Evolutionary conservation across 2,329 filamentous ascomycete genomes (phyloP), one percentile per base, ranked within the genome.

Genomic region (Arthrobotrys musiformis): DNA sequence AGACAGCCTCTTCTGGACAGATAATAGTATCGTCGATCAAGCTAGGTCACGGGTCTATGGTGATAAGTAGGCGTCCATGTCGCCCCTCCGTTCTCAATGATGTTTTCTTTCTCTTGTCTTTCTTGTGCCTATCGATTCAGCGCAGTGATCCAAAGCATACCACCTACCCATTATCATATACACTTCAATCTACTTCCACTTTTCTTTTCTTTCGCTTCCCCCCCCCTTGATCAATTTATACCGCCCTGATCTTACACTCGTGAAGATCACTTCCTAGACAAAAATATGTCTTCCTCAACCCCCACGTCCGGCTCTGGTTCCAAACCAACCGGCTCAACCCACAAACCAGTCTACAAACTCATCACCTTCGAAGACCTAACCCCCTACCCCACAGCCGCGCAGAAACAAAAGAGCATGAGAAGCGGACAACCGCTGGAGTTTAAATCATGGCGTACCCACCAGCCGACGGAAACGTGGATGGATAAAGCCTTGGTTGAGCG

Each of bases 291-390:
- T 22, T 56, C 50, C n/a, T 17, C 50, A 33, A 35, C 9, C n/a
- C 50, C 30, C n/a, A 4, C 35, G 6, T 40, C 35, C 2, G 9
- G 28, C 35, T 26, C 11, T 13, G 60, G 60, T 9, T 13, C 28
- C 37, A 63, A 58, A 54, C 4, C 54, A n/a, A n/a, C n/a, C 1
- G n/a, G 13, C 44, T 8, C 35, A 37, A 40, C 17, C 35, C 33
- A 13, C 2, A 60, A 50, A 35, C 61, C 69, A 0, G 69, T 73
- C 19, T 73, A 33, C 17, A 73, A 73, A 48, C 50, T 73, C 17
- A 33, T 73, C 19, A 48, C 42, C 2, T 73, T 73, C 15, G 46
- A 64, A 33, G 69, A 73, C 44, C 30, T 28, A 1, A 73, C 61
- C 9, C 37, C 40, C 4, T 46, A 40, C 35, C 44, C 61, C 8